Percentiles rank a stretch among this genome's conserved stretches.
phyloP scores from a whole-genome alignment of 495 filamentous ascomycete genomes.

The Terfezia boudieri region DNA sequence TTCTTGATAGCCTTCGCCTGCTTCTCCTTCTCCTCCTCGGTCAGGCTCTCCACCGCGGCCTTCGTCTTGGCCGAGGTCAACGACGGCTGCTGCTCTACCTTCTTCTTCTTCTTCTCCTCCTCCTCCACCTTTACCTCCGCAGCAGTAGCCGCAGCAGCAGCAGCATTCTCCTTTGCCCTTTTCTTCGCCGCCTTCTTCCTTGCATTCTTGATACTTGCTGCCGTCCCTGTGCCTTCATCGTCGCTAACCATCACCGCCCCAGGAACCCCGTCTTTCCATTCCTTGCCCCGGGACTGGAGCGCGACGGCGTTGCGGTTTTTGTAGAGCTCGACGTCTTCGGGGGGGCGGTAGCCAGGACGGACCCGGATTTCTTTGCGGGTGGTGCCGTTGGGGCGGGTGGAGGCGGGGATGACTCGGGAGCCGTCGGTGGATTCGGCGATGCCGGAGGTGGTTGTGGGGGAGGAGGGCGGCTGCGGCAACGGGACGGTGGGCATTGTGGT shows the following conservation, averaged over 20 bases:
- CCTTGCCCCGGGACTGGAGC: constrained; percentile 56
- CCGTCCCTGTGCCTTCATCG: constrained; percentile 22
- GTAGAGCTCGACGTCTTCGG: constrained; percentile 92
- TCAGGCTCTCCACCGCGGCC: constrained; percentile 23
- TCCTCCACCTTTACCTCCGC: constrained; percentile 21
- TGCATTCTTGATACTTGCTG: constrained; percentile 57
- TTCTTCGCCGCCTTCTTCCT: constrained; percentile 77
- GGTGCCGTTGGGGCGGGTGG: constrained; percentile 64
- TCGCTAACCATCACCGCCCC: constrained; percentile 49
- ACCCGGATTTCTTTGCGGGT: constrained; percentile 80
- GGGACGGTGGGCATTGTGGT: constrained; percentile 5
- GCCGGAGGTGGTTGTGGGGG: constrained; percentile 38
- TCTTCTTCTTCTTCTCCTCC: constrained; percentile 23
- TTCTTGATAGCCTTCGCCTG: constrained; percentile 85
- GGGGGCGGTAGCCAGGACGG: constrained; percentile 76
- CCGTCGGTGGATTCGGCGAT: constrained; percentile 59
- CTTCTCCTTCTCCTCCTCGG: constrained; percentile 68
- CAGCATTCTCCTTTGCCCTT: constrained; percentile 44
- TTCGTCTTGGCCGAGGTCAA: constrained; percentile 7
- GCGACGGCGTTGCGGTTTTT: constrained; percentile 74
- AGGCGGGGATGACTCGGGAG: constrained; percentile 72
- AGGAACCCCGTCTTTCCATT: constrained; percentile 37
- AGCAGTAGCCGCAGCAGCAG: constrained; percentile 3
- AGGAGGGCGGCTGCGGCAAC: constrained; percentile 14
- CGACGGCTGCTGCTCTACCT: constrained; percentile 6